These are phyloP conservation scores for Boletus sp. DNA, from an alignment of 1,284 basidiomycete species.

Conservation along the genomic window DNA sequence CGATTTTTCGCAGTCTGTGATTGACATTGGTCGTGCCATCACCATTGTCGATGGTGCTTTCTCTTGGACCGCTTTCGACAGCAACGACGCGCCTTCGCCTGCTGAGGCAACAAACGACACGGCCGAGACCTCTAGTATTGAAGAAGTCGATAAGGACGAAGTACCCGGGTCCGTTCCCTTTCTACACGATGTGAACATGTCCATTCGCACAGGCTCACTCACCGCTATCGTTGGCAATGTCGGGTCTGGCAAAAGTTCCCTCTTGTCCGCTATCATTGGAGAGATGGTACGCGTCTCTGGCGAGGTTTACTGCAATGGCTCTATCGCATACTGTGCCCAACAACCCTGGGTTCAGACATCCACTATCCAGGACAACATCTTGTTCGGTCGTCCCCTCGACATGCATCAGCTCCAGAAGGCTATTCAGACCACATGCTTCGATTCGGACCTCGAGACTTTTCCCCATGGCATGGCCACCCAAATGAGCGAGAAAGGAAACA, in stretches of 20 bases:
- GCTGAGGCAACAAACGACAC: constrained; percentile 3
- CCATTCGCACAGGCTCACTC: constrained; percentile 43
- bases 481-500: constrained; percentile 52
- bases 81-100: background rate
- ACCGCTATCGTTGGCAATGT: constrained; percentile 49
- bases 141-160: constrained; percentile 12
- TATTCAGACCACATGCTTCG: constrained; percentile 28
- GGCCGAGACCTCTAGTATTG: constrained; percentile 11
- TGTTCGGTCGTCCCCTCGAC: constrained; percentile 53
- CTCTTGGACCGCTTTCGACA: constrained; percentile 22
- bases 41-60: constrained; percentile 23
- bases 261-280: constrained; percentile 47
- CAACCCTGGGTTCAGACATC: constrained; percentile 51
- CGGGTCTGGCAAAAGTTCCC: constrained; percentile 39
- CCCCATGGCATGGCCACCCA: constrained; percentile 64
- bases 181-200: constrained; percentile 40
- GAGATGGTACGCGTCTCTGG: constrained; percentile 47
- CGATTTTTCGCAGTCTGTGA: background rate
- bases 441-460: constrained; percentile 48
- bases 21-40: constrained; percentile 21
- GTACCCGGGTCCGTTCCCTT: constrained; percentile 19
- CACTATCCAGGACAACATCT: constrained; percentile 46
- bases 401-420: constrained; percentile 26
- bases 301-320: constrained; percentile 48
- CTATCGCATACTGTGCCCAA: constrained; percentile 57